phyloP scores from a whole-genome alignment of 805 yeast species.

The Citeromyces matritensis region DNA sequence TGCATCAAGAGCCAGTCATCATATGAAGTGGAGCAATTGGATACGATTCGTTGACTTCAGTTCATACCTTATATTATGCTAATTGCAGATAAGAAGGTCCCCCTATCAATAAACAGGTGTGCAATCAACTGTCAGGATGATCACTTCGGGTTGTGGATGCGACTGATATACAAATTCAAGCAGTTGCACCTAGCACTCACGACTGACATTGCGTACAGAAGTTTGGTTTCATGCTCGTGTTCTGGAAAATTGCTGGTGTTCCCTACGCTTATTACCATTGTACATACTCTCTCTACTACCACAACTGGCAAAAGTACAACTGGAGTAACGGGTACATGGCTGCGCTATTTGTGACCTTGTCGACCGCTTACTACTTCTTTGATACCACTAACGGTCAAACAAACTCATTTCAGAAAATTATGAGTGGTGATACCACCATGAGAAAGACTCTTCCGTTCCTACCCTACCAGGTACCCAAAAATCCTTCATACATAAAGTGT shows the following conservation, averaged over 20 bases:
- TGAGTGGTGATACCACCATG: constrained; percentile 63
- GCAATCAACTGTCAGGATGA: too few species aligned
- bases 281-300: constrained; percentile 70
- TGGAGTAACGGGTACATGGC: constrained; percentile 53
- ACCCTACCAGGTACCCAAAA: constrained; percentile 67
- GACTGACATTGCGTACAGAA: constrained; percentile 98
- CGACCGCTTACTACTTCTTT: constrained; percentile 77
- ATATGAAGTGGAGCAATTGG: too few species aligned
- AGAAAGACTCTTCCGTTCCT: constrained; percentile 90
- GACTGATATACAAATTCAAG: too few species aligned
- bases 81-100: too few species aligned
- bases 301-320: constrained; percentile 69
- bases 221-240: constrained; percentile 96
- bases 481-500: constrained; percentile 79
- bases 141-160: too few species aligned
- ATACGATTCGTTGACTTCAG: too few species aligned
- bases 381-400: constrained; percentile 94
- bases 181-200: too few species aligned
- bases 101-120: too few species aligned
- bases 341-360: constrained; percentile 36
- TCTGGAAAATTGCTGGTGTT: constrained; percentile 99
- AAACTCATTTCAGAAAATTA: constrained; percentile 72
- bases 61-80: too few species aligned
- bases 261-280: constrained; percentile 97
- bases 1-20: too few species aligned